Conservation (phyloP, 495 filamentous ascomycete species). For the Neurospora sp. region DNA sequence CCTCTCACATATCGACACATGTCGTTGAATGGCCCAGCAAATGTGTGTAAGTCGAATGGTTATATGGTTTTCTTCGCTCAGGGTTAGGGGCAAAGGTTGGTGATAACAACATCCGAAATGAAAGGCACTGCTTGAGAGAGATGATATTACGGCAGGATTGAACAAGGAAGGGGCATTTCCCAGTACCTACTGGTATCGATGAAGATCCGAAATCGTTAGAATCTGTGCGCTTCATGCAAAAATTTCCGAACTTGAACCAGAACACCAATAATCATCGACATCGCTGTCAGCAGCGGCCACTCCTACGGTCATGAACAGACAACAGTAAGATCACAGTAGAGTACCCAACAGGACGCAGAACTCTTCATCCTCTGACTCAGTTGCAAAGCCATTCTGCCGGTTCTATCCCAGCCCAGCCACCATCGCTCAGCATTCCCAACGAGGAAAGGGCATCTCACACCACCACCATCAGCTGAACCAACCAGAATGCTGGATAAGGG, state of each 20-base stretch:
- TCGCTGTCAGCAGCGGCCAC: too few species aligned
- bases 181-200: neutral
- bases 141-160: neutral
- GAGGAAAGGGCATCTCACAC: neutral
- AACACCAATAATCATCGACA: too few species aligned
- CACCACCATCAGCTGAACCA: neutral
- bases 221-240: too few species aligned
- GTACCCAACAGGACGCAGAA: neutral
- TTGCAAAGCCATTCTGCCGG: neutral
- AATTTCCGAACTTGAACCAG: too few species aligned
- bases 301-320: too few species aligned
- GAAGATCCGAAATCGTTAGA: neutral
- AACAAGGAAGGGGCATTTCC: neutral
- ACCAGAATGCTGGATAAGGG: neutral
- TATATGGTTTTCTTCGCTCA: too few species aligned
- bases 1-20: too few species aligned
- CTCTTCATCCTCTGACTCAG: neutral
- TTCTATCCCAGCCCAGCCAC: neutral
- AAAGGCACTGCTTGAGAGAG: neutral
- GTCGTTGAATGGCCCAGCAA: neutral
- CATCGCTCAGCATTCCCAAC: neutral
- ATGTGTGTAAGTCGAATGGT: neutral
- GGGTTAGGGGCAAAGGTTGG: neutral
- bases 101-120: neutral
- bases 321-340: too few species aligned